These are phyloP conservation scores for Venustampulla echinocandica DNA, from an alignment of 495 filamentous ascomycete genomes.

Conservation along the genomic window DNA sequence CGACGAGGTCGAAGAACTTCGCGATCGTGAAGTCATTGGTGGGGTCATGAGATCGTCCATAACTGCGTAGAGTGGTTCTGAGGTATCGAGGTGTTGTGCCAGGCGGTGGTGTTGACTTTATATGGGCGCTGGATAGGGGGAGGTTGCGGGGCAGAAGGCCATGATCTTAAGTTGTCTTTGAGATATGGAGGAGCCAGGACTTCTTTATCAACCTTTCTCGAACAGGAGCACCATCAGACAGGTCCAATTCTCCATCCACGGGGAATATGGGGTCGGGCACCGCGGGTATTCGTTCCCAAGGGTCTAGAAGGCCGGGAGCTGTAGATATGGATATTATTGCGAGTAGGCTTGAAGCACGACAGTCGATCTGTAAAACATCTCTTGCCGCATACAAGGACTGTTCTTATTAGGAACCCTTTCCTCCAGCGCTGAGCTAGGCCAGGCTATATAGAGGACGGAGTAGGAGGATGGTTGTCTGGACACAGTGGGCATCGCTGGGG, in stretches of 20 bases:
- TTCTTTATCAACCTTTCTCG: conserved; percentile 11
- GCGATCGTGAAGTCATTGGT: conserved; percentile 11
- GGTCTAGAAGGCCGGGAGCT: not conserved
- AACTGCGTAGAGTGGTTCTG: not conserved
- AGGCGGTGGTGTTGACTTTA: too few species aligned
- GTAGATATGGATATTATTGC: not conserved
- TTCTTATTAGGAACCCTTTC: too few species aligned
- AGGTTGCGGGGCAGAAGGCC: too few species aligned
- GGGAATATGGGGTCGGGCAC: not conserved
- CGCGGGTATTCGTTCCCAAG: not conserved
- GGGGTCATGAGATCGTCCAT: conserved; percentile 8
- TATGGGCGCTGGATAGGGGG: too few species aligned
- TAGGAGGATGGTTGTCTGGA: too few species aligned
- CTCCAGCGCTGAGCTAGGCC: too few species aligned
- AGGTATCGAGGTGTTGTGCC: too few species aligned
- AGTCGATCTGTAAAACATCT: too few species aligned
- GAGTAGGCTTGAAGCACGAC: too few species aligned
- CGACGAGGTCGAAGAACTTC: conserved; percentile 8
- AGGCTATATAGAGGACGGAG: too few species aligned
- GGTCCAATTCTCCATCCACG: not conserved
- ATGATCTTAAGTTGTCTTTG: not conserved
- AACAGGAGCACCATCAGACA: not conserved
- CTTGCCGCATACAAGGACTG: too few species aligned
- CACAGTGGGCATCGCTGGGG: too few species aligned
- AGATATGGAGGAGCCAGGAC: not conserved